Base-by-base conservation (phyloP, 129 eudicot genomes). In the Helianthus tuberosus region DNA sequence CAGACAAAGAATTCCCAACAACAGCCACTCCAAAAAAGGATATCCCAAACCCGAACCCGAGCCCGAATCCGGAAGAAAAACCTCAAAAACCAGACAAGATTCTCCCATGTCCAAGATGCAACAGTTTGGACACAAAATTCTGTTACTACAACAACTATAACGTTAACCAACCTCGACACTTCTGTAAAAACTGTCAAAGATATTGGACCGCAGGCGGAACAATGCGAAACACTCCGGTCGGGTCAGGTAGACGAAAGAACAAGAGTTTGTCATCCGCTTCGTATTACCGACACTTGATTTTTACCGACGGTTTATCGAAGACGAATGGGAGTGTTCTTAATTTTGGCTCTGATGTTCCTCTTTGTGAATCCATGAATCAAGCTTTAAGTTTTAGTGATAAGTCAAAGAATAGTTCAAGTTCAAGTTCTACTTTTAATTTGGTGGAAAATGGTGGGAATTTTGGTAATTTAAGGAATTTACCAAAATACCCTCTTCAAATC, bases 141-240 rank as follows among this genome's bases (percentile, higher is more conserved):
- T 90, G 96, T 74, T 90, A 90, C 83, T 83, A 72, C 85, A 90
- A 90, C 84, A 91, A 91, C 52, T 91, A 91, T 80, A 91, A 91
- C 23, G 87, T 88, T 43, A 86, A 80, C 59, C 97, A 91, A 76
- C 97, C 94, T 8, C 89, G 97, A 3, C 86, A 91, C 76, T 88
- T 88, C 73, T 91, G 97, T 83, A 91, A 78, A 43, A 82, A 83
- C 27, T 91, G 97, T 67, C 97, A 91, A 65, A 75, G 96, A 71
- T 90, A 85, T 52, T 90, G 96, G 96, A 90, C 96, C 17, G 86
- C 89, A 7, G 96, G 96, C 5, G 97, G 97, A n/a, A 82, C 86
- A 6, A 82, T 88, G 97, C 79, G 97, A 80, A 91, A 84, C 75
- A 89, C 89, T 16, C 91, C 94, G 0, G 87, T 91, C 12, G 97